These are phyloP conservation scores for Elsinoe fawcettii DNA, from an alignment of 2,329 filamentous ascomycete genomes.

Conservation along the genomic window DNA sequence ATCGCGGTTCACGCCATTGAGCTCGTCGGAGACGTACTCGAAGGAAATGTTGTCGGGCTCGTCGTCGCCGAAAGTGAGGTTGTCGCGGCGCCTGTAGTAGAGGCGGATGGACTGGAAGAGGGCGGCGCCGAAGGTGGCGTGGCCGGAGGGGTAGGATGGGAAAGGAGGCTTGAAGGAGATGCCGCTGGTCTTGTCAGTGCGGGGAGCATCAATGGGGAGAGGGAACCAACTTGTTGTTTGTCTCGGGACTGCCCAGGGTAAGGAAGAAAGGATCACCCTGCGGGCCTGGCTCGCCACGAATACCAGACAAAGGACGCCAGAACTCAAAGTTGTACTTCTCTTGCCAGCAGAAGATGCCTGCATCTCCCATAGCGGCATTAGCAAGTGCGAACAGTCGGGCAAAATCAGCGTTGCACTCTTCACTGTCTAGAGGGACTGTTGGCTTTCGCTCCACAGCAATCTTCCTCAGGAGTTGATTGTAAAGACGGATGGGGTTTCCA, in stretches of 20 bases:
- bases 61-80: conserved; percentile 23
- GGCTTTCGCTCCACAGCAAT: conserved; percentile 21
- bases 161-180: conserved; percentile 10
- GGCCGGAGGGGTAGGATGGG: neutral
- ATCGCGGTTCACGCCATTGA: conserved; percentile 24
- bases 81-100: conserved; percentile 26
- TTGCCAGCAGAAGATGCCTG: conserved; percentile 27
- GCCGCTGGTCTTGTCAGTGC: neutral
- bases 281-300: conserved; percentile 21
- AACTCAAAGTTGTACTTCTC: conserved; percentile 28
- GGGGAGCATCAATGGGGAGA: neutral
- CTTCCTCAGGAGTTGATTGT: conserved; percentile 24
- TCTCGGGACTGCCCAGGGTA: neutral
- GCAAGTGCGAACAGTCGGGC: conserved; percentile 25
- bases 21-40: neutral
- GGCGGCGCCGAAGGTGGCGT: neutral
- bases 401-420: conserved; percentile 27
- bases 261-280: neutral
- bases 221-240: conserved; percentile 5
- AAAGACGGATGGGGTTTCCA: conserved; percentile 24
- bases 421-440: neutral
- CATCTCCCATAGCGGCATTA: conserved; percentile 25
- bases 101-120: conserved; percentile 12
- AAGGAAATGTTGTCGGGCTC: conserved; percentile 20
- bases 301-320: conserved; percentile 26